A percentile compares a stretch with the other conserved stretches of the same genome.
Evolutionary conservation across 306 rosid species (phyloP).

Genomic region (Pachyrhizus erosus): DNA sequence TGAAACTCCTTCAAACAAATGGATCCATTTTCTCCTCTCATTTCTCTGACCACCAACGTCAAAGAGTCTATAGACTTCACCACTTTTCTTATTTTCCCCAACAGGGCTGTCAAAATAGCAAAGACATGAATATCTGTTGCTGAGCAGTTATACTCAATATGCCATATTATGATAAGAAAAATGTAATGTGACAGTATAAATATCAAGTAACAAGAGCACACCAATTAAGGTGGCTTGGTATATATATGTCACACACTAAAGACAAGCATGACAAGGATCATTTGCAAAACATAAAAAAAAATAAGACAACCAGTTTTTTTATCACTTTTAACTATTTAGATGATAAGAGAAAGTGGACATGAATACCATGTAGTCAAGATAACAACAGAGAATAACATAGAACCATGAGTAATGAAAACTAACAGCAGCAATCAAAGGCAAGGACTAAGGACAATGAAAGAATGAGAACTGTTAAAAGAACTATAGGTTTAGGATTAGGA

Average conservation of each 20-base stretch:
- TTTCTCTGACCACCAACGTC: slow-evolving; percentile 99
- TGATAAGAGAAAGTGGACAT: neutral
- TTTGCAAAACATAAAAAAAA: neutral
- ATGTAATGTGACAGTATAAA: neutral
- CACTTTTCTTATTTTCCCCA: slow-evolving; percentile 96
- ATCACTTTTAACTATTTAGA: neutral
- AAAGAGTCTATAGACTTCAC: slow-evolving; percentile 94
- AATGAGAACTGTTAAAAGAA: neutral
- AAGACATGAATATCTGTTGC: slow-evolving; percentile 27
- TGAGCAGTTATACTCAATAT: neutral
- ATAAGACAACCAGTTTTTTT: neutral
- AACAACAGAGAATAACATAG: neutral
- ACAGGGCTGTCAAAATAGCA: slow-evolving; percentile 84
- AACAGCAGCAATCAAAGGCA: neutral
- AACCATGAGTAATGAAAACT: slow-evolving; percentile 6
- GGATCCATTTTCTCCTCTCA: slow-evolving; percentile 99
- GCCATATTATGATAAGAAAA: neutral
- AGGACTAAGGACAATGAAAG: neutral
- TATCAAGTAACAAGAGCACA: neutral
- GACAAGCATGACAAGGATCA: neutral
- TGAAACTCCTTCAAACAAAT: slow-evolving; percentile 97
- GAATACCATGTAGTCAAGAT: neutral
- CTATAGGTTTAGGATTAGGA: neutral
- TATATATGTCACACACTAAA: neutral
- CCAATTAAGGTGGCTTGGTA: too few relatives aligned